Conservation (phyloP, 1,284 basidiomycete genomes). For the Coniferiporia sulphurascens region DNA sequence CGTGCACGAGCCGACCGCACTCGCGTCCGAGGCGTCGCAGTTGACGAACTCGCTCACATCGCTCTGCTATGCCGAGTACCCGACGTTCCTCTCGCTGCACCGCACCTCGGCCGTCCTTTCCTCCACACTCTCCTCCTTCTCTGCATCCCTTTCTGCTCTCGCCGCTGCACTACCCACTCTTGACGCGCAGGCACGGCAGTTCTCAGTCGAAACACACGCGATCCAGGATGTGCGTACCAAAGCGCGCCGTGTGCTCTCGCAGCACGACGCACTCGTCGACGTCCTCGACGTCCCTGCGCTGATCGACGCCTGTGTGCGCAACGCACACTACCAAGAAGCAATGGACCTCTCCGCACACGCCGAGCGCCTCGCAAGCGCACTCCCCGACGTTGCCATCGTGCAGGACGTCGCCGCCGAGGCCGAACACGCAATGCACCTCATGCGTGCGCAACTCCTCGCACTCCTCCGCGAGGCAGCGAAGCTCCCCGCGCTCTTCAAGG, state of each 20-base stretch:
- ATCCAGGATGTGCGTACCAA: constrained; percentile 65
- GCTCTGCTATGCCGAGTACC: constrained; percentile 83
- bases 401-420: constrained; percentile 67
- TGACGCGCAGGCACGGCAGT: constrained; percentile 62
- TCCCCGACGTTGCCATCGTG: constrained; percentile 40
- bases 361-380: constrained; percentile 36
- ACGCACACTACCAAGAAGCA: constrained; percentile 88
- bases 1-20: constrained; percentile 61
- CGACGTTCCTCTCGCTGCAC: constrained; percentile 83
- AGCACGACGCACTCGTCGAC: constrained; percentile 88
- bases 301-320: constrained; percentile 88
- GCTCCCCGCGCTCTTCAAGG: constrained; percentile 85
- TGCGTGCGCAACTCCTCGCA: constrained; percentile 73
- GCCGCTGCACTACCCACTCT: constrained; percentile 68
- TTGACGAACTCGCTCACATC: constrained; percentile 84
- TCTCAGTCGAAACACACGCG: constrained; percentile 51
- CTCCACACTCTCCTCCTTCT: constrained; percentile 57
- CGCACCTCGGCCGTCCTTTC: constrained; percentile 65
- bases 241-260: constrained; percentile 78
- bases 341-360: constrained; percentile 77
- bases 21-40: constrained; percentile 77
- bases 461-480: constrained; percentile 83
- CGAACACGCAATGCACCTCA: constrained; percentile 65
- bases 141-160: constrained; percentile 62
- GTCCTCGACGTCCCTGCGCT: constrained; percentile 85